phyloP scores from a whole-genome alignment of 2,329 filamentous ascomycete species.

The Penicillium sp. region DNA sequence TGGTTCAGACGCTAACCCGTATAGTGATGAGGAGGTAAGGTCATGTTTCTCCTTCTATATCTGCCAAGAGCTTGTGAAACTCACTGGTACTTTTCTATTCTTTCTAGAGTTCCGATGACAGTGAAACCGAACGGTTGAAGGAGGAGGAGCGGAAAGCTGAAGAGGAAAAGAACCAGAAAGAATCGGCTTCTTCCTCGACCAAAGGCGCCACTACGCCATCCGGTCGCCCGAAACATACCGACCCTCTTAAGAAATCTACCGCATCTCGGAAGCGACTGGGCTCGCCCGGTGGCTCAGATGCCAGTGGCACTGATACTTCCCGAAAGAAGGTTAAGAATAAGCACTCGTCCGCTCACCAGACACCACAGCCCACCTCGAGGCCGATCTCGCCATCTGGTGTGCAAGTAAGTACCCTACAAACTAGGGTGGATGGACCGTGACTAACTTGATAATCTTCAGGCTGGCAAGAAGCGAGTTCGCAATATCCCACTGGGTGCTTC shows the following conservation, averaged over 20 bases:
- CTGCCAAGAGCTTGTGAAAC: neutral
- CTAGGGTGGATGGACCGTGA: neutral
- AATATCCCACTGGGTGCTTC: conserved; percentile 30
- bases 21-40: conserved; percentile 53
- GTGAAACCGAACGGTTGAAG: conserved; percentile 63
- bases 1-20: conserved; percentile 61
- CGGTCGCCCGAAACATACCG: conserved; percentile 55
- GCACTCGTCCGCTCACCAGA: conserved; percentile 41
- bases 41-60: neutral
- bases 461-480: conserved; percentile 53
- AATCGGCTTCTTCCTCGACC: conserved; percentile 61
- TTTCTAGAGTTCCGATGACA: conserved; percentile 58
- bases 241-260: conserved; percentile 52
- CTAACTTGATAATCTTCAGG: conserved; percentile 27
- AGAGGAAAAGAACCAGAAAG: conserved; percentile 54
- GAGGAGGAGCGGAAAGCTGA: conserved; percentile 61
- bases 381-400: conserved; percentile 62
- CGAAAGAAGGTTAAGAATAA: conserved; percentile 78
- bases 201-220: conserved; percentile 71
- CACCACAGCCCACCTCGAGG: conserved; percentile 50
- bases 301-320: conserved; percentile 84
- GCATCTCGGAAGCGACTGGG: conserved; percentile 77
- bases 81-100: neutral
- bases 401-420: conserved; percentile 40
- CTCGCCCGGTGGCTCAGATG: conserved; percentile 84